phyloP scores from a whole-genome alignment of 768 basidiomycete species.

The Boletellus emodensis region DNA sequence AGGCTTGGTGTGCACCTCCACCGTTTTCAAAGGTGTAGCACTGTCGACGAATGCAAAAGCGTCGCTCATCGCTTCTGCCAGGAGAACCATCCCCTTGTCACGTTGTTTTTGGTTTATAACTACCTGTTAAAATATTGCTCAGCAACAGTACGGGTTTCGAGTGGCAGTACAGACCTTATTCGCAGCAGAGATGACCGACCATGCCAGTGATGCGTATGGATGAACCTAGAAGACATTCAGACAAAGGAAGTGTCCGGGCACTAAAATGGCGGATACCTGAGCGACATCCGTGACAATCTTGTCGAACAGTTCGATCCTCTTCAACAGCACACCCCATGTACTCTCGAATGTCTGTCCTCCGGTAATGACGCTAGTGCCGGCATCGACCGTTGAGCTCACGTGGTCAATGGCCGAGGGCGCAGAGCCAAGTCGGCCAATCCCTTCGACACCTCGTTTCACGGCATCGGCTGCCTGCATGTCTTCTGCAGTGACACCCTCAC shows the following conservation, averaged over 20 bases:
- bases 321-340: not conserved
- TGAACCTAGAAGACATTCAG: constrained; percentile 1
- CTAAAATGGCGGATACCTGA: not conserved
- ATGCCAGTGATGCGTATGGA: constrained; percentile 2
- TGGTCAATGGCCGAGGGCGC: not conserved
- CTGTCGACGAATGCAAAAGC: no score
- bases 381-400: no score
- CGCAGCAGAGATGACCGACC: not conserved
- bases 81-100: not conserved
- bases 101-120: not conserved
- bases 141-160: not conserved
- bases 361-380: no score
- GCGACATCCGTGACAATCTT: not conserved
- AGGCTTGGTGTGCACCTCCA: no score
- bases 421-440: not conserved
- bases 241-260: no score
- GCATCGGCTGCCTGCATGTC: not conserved
- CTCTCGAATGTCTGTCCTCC: not conserved
- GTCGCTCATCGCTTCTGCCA: no score
- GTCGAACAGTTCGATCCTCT: not conserved
- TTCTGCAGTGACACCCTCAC: not conserved
- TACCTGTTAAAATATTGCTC: not conserved
- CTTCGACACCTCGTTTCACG: no score
- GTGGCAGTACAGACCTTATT: not conserved
- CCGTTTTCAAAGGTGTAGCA: no score